Base-by-base conservation (phyloP, 1,284 basidiomycete genomes). In the Ceratobasidium theobromae region DNA sequence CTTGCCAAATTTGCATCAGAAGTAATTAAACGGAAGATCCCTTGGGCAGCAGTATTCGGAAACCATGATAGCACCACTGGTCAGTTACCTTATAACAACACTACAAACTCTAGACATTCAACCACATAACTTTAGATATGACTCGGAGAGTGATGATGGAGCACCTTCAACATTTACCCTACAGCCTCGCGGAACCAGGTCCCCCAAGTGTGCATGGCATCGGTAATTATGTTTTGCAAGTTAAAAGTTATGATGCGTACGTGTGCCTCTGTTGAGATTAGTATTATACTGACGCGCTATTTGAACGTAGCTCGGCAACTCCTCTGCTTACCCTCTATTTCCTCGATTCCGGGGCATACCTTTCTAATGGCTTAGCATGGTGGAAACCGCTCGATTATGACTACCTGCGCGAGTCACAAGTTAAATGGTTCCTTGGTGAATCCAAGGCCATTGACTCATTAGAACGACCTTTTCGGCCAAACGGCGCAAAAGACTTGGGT, bases 271-370 rank as follows among this genome's bases (percentile, higher is more conserved):
- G 4, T 9, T 67, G 60, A 49, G 32, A 70, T 33, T 28, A 67
- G 21, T 58, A 72, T 48, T 28, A 49, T n/a, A n/a, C n/a, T n/a
- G n/a, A n/a, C n/a, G n/a, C n/a, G 25, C 65, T 51, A 33, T 70
- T 52, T 45, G 33, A 57, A 1, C 21, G 2, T 69, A 92, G 90
- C 30, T 93, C 91, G n/a, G 87, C 84, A 74, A 93, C 86, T 0
- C 91, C 95, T 70, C 79, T 97, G 8, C 81, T 96, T 67, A 95
- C 92, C 0, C 76, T 98, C 2, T 98, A 98, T 77, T 93, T 98
- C 80, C 78, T 98, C 68, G 95, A 98, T 76, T 95, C 94, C 1
- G 92, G 93, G 18, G 79, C 86, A 0, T 93, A 93, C 74, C 80
- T 85, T 23, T 83, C 78, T 67, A 85, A 83, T 1, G 76, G 79